phyloP scores from a whole-genome alignment of 805 yeast species.

The Kodamaea sagamina region DNA sequence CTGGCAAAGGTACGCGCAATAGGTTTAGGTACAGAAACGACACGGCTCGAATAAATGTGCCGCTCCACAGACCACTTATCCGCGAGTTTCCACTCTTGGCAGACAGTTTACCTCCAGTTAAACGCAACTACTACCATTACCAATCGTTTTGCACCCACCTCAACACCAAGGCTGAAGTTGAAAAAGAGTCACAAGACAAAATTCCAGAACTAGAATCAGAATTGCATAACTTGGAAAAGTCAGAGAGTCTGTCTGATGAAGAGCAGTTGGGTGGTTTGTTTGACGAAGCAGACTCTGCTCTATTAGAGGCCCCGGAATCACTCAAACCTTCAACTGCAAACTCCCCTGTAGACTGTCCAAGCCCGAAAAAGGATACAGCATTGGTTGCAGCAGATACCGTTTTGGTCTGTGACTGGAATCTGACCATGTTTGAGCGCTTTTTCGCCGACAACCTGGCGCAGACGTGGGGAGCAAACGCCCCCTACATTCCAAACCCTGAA shows the following conservation, averaged over 20 bases:
- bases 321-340: conserved; percentile 23
- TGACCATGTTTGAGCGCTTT: conserved; percentile 47
- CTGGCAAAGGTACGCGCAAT: conserved; percentile 14
- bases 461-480: conserved; percentile 52
- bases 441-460: conserved; percentile 54
- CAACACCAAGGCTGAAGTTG: conserved; percentile 8
- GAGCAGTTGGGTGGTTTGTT: conserved; percentile 21
- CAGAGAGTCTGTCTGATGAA: conserved; percentile 28
- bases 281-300: conserved; percentile 14
- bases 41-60: conserved; percentile 40
- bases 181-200: conserved; percentile 14
- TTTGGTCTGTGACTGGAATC: conserved; percentile 68
- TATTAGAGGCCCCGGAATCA: conserved; percentile 17
- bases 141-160: conserved; percentile 19
- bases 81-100: conserved; percentile 33
- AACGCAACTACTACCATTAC: conserved; percentile 35
- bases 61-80: conserved; percentile 45
- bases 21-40: conserved; percentile 4
- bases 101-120: conserved; percentile 29
- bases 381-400: conserved; percentile 25
- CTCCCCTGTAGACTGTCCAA: conserved; percentile 17
- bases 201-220: not conserved
- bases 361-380: conserved; percentile 19
- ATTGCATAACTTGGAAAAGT: conserved; percentile 1
- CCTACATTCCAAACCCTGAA: conserved; percentile 50